Evolutionary conservation across 306 rosid species (phyloP).

Genomic region (Fagus sylvatica): DNA sequence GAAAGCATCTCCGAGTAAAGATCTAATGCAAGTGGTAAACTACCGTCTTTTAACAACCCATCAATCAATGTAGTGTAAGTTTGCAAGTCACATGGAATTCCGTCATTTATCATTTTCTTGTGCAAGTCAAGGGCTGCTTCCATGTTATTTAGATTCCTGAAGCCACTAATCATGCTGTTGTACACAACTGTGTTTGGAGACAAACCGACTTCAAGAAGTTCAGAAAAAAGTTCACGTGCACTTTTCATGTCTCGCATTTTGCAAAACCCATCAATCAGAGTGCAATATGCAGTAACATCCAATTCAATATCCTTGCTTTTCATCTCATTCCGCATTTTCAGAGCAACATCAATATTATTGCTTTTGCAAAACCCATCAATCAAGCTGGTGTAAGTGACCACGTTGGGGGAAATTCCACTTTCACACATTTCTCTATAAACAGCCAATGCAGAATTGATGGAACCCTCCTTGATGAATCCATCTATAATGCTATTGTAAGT

Average conservation of each 20-base stretch:
- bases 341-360: constrained; percentile 60
- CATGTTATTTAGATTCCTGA: constrained; percentile 56
- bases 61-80: constrained; percentile 64
- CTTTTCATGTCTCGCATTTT: constrained; percentile 67
- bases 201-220: constrained; percentile 66
- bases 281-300: constrained; percentile 57
- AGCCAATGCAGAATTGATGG: constrained; percentile 46
- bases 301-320: constrained; percentile 53
- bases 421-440: constrained; percentile 56
- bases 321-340: constrained; percentile 59
- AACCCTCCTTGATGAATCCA: constrained; percentile 68
- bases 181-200: constrained; percentile 64
- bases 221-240: constrained; percentile 54
- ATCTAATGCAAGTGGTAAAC: constrained; percentile 51
- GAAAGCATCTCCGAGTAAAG: constrained; percentile 80
- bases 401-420: constrained; percentile 57
- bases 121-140: constrained; percentile 58
- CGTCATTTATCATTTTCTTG: constrained; percentile 59
- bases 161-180: constrained; percentile 70
- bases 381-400: constrained; percentile 64
- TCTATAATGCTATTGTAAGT: constrained; percentile 66
- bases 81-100: constrained; percentile 58
- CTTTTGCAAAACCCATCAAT: constrained; percentile 63
- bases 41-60: constrained; percentile 59
- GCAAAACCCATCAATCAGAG: constrained; percentile 65